phyloP scores from a whole-genome alignment of 75 land plant species.

The Cupressus sempervirens region DNA sequence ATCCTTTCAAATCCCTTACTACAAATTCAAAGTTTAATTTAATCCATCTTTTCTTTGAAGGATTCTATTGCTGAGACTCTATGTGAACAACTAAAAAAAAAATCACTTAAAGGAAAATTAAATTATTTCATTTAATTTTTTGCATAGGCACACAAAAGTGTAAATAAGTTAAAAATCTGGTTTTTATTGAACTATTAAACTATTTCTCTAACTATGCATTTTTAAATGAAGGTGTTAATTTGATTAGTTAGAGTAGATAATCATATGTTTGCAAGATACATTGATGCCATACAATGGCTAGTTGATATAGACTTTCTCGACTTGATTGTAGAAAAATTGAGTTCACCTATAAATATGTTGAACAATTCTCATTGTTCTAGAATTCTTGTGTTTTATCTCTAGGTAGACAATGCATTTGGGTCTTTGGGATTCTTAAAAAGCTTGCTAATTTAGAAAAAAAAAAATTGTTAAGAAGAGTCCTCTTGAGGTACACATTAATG shows the following conservation, averaged over 20 bases:
- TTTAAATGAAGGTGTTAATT: slow-evolving; percentile 55
- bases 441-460: neutral
- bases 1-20: no score
- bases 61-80: no score
- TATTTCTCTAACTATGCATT: neutral
- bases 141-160: neutral
- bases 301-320: slow-evolving; percentile 77
- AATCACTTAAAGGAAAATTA: no score
- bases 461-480: slow-evolving; percentile 49
- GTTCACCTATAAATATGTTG: slow-evolving; percentile 63
- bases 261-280: slow-evolving; percentile 57
- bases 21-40: no score
- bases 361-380: neutral
- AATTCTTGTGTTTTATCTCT: neutral
- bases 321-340: slow-evolving; percentile 93
- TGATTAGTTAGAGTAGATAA: slow-evolving; percentile 91
- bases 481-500: slow-evolving; percentile 90
- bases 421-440: neutral
- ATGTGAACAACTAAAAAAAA: no score
- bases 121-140: neutral
- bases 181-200: neutral
- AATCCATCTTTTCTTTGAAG: no score
- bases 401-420: neutral
- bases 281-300: slow-evolving; percentile 83
- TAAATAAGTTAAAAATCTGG: neutral